These are phyloP conservation scores for Talaromyces amestolkiae DNA, from an alignment of 2,329 filamentous ascomycete genomes.

Conservation along the genomic window DNA sequence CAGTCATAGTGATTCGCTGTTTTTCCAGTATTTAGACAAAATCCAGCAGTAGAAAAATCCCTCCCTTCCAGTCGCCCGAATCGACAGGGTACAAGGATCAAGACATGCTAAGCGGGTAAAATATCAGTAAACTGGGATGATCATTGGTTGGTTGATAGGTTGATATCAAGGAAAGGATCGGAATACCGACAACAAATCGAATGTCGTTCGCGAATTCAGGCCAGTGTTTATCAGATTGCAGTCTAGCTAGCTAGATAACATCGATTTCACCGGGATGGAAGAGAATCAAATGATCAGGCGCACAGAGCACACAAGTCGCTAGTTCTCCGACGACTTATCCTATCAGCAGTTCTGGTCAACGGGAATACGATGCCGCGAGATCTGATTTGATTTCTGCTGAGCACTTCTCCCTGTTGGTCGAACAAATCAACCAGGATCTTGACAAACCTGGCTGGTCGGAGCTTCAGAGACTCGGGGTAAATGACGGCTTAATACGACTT, in stretches of 20 bases:
- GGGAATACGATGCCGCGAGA: background rate
- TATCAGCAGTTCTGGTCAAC: constrained; percentile 2
- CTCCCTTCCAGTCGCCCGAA: constrained; percentile 12
- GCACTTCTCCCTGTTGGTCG: background rate
- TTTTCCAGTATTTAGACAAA: background rate
- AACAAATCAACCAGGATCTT: background rate
- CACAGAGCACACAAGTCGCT: background rate
- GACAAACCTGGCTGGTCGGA: background rate
- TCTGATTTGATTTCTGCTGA: background rate
- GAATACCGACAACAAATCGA: constrained; percentile 5
- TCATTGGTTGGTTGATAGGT: background rate
- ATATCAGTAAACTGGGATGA: constrained; percentile 11
- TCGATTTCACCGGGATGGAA: background rate
- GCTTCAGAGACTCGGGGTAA: background rate
- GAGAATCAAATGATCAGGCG: background rate
- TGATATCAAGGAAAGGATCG: constrained; percentile 12
- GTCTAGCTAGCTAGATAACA: background rate
- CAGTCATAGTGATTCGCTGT: constrained; percentile 17
- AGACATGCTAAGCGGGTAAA: constrained; percentile 16
- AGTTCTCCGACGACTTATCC: background rate
- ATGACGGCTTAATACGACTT: background rate
- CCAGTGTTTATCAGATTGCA: background rate
- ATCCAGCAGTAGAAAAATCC: background rate
- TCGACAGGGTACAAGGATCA: constrained; percentile 19
- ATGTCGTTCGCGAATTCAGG: background rate